Percentiles rank a stretch among this genome's conserved stretches.
Conservation (phyloP, 1,284 basidiomycete species). For the Cerrena zonata region DNA sequence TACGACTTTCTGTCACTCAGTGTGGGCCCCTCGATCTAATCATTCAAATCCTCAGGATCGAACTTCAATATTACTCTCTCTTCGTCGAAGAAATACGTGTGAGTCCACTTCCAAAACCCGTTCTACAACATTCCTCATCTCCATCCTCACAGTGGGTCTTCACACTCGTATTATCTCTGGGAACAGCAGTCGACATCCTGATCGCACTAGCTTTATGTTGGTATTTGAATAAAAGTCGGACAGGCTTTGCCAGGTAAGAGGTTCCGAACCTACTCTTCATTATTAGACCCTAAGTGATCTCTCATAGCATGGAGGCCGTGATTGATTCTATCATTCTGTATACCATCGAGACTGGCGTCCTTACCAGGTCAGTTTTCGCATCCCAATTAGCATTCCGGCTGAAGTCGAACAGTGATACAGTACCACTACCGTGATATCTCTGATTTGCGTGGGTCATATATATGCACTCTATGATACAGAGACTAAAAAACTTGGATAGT, state of each 20-base stretch:
- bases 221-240: conserved; percentile 40
- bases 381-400: neutral
- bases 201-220: conserved; percentile 44
- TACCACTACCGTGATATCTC: conserved; percentile 37
- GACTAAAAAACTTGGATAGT: conserved; percentile 21
- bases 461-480: neutral
- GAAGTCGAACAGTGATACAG: conserved; percentile 21
- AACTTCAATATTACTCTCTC: conserved; percentile 22
- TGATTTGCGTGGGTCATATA: conserved; percentile 15
- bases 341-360: conserved; percentile 45
- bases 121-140: conserved; percentile 3
- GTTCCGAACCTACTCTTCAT: neutral
- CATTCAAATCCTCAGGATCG: conserved; percentile 24
- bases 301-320: conserved; percentile 39
- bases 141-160: conserved; percentile 44
- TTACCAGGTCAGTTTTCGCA: conserved; percentile 37
- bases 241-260: conserved; percentile 37
- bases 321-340: conserved; percentile 47
- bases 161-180: conserved; percentile 48
- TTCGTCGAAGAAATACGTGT: neutral
- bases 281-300: neutral
- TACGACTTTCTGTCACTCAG: too few species aligned
- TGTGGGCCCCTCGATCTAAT: too few species aligned
- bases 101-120: too few species aligned
- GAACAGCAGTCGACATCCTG: conserved; percentile 44